These are phyloP conservation scores for Penicillium subrubescens DNA, from an alignment of 495 filamentous ascomycete species.

Conservation along the genomic window DNA sequence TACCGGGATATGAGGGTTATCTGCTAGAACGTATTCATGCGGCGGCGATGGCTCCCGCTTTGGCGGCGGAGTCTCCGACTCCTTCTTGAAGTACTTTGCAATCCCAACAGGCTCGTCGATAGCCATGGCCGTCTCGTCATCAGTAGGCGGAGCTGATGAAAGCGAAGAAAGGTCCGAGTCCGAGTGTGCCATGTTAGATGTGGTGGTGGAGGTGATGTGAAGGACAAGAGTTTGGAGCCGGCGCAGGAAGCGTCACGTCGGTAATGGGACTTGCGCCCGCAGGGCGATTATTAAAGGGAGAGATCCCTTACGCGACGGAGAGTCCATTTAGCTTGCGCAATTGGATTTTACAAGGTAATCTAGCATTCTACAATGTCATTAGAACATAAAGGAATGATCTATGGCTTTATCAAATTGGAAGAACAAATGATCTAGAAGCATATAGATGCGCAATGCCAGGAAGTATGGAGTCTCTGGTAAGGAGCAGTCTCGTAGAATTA, in stretches of 20 bases:
- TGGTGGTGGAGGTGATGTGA: constrained; percentile 26
- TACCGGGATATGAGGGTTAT: constrained; percentile 87
- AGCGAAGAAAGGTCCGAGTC: constrained; percentile 60
- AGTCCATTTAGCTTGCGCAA: constrained; percentile 6
- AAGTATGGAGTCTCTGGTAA: not conserved
- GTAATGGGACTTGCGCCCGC: constrained; percentile 31
- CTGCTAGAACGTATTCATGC: constrained; percentile 84
- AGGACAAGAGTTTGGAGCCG: constrained; percentile 28
- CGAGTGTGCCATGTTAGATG: constrained; percentile 51
- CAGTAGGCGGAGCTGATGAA: constrained; percentile 59
- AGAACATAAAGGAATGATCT: not conserved
- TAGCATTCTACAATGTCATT: not conserved
- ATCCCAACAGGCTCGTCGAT: constrained; percentile 47
- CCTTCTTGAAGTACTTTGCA: constrained; percentile 51
- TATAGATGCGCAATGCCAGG: not conserved
- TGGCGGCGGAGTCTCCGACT: constrained; percentile 64
- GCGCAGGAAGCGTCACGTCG: constrained; percentile 37
- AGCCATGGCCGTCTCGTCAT: constrained; percentile 53
- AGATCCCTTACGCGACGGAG: constrained; percentile 16
- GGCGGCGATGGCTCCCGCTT: constrained; percentile 81
- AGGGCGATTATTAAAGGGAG: constrained; percentile 19
- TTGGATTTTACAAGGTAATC: not conserved
- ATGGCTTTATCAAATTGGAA: not conserved
- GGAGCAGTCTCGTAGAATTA: not conserved
- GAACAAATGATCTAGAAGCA: not conserved